Evolutionary conservation across 1,284 basidiomycete genomes (phyloP).

Genomic region (Pterula multifida): DNA sequence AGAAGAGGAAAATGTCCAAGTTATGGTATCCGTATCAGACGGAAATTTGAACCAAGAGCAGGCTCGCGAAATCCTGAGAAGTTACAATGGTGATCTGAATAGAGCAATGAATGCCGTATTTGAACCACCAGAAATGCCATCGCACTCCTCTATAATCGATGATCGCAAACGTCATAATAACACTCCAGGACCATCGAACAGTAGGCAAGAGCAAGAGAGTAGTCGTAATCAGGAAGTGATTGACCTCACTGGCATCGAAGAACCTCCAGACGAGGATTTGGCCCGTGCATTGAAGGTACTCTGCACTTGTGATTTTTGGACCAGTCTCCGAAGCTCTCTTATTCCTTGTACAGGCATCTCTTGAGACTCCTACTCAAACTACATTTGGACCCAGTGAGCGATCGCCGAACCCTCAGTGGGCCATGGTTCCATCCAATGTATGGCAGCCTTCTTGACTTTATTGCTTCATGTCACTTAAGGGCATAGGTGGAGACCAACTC

Average conservation of each 20-base stretch:
- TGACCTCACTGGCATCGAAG: conserved; percentile 45
- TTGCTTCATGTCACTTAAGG: conserved; percentile 2
- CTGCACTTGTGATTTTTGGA: not conserved
- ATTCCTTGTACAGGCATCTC: conserved; percentile 19
- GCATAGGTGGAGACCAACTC: conserved; percentile 23
- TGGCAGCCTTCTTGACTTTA: conserved; percentile 6
- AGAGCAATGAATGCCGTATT: conserved; percentile 51
- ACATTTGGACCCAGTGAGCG: conserved; percentile 47
- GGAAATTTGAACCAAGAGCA: conserved; percentile 31
- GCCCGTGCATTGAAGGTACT: conserved; percentile 35
- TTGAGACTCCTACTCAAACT: conserved; percentile 23
- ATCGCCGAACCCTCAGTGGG: conserved; percentile 53
- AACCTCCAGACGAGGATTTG: conserved; percentile 25
- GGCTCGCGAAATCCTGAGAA: conserved; percentile 39
- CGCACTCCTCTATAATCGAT: not conserved
- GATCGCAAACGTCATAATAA: conserved; percentile 19
- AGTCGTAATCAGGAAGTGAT: conserved; percentile 29
- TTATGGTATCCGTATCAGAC: conserved; percentile 21
- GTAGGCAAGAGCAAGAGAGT: conserved; percentile 15
- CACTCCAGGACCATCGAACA: conserved; percentile 16
- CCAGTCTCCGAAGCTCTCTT: not conserved
- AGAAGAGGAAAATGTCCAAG: conserved; percentile 18
- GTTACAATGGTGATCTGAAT: conserved; percentile 44
- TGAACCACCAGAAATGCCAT: conserved; percentile 21
- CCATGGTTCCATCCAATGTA: conserved; percentile 56